Evolutionary conservation across 2,329 filamentous ascomycete species (phyloP).

Genomic region (Xylariaceae sp.): DNA sequence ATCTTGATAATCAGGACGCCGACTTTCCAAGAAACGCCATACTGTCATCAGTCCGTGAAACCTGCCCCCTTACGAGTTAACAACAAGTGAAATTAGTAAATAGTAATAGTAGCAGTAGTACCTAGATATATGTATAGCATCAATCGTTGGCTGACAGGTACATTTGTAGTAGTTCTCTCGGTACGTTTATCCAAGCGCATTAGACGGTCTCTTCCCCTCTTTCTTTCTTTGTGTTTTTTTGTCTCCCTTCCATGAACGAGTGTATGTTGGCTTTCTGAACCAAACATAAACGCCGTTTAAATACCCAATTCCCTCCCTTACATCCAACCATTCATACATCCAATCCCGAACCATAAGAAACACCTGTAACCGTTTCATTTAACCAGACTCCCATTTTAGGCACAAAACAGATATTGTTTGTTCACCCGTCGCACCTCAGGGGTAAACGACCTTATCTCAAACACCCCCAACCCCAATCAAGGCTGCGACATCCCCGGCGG

Average conservation of each 20-base stretch:
- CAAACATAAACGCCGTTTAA: not conserved
- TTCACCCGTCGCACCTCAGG: too few species aligned
- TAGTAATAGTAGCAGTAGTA: slow-evolving; percentile 6
- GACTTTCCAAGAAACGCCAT: too few species aligned
- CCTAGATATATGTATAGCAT: slow-evolving; percentile 1
- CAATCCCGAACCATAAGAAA: not conserved
- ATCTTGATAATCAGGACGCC: too few species aligned
- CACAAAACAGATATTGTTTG: too few species aligned
- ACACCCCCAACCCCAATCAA: too few species aligned
- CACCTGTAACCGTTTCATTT: too few species aligned
- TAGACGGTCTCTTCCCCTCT: not conserved
- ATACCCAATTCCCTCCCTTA: not conserved
- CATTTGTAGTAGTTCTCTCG: too few species aligned
- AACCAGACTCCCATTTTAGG: too few species aligned
- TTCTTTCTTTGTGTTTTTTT: not conserved
- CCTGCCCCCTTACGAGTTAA: too few species aligned
- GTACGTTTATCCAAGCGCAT: not conserved
- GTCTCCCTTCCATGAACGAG: not conserved
- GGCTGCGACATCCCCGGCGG: slow-evolving; percentile 13
- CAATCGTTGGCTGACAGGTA: slow-evolving; percentile 4
- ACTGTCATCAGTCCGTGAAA: too few species aligned
- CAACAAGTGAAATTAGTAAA: not conserved
- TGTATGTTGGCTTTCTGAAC: not conserved
- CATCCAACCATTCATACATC: not conserved
- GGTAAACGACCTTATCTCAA: too few species aligned